phyloP scores from a whole-genome alignment of 495 filamentous ascomycete species.

The Articulospora tetracladia region DNA sequence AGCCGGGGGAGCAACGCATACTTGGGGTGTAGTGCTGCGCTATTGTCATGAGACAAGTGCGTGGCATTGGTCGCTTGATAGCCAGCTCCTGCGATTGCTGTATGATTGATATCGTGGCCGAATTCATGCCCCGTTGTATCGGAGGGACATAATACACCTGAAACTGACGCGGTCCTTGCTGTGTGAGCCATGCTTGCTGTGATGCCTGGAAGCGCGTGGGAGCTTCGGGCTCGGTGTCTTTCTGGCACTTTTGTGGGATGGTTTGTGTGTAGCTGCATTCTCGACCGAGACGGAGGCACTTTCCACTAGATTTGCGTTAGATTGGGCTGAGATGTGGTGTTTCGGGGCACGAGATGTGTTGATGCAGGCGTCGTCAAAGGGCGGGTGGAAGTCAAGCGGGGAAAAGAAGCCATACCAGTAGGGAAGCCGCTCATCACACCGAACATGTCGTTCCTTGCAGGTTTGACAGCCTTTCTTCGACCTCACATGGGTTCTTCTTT shows the following conservation, averaged over 20 bases:
- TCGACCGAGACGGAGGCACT: constrained; percentile 10
- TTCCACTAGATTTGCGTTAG: constrained; percentile 7
- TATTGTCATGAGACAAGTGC: background rate
- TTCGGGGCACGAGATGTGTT: too few species aligned
- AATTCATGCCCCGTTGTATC: background rate
- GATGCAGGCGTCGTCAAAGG: too few species aligned
- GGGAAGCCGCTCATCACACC: constrained; percentile 11
- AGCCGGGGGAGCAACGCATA: background rate
- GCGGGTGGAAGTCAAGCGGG: background rate
- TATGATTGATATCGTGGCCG: constrained; percentile 5
- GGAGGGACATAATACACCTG: background rate
- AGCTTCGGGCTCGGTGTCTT: background rate
- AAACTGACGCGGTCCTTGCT: background rate
- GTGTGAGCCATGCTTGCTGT: background rate
- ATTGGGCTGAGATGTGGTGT: background rate
- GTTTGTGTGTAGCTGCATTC: constrained; percentile 6
- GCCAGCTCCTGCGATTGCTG: constrained; percentile 7
- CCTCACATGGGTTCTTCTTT: constrained; percentile 2
- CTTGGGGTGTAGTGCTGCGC: constrained; percentile 1
- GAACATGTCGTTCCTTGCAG: constrained; percentile 13
- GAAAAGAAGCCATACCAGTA: constrained; percentile 7
- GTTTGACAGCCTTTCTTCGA: constrained; percentile 12
- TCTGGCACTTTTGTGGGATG: background rate
- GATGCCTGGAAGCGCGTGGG: background rate
- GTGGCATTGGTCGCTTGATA: constrained; percentile 4